Evolutionary conservation across 441 rosid genomes (phyloP).

Genomic region (Manihot esculenta): DNA sequence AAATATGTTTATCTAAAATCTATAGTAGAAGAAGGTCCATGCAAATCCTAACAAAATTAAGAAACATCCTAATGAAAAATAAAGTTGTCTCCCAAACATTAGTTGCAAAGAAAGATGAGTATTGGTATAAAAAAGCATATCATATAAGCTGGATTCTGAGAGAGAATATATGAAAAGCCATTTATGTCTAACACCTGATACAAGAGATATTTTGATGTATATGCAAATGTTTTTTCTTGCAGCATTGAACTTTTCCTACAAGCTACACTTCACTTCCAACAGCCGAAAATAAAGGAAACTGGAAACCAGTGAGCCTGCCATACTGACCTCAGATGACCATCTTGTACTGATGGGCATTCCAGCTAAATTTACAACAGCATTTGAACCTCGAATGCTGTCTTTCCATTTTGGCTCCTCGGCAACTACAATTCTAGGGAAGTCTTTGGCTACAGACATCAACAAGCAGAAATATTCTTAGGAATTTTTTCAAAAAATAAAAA

Average conservation of each 20-base stretch:
- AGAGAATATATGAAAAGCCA: too few relatives aligned
- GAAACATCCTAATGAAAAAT: background rate
- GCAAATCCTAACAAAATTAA: background rate
- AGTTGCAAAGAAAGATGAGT: background rate
- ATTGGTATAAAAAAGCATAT: background rate
- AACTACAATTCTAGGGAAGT: constrained; percentile 68
- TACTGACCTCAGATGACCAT: constrained; percentile 90
- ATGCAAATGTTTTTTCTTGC: background rate
- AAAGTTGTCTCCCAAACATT: background rate
- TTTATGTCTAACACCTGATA: too few relatives aligned
- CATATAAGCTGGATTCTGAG: background rate
- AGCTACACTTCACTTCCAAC: too few relatives aligned
- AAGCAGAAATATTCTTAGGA: constrained; percentile 15
- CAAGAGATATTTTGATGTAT: background rate
- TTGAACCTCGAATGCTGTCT: constrained; percentile 69
- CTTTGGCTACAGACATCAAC: constrained; percentile 45
- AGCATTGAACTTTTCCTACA: background rate
- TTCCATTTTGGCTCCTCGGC: constrained; percentile 77
- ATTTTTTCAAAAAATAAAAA: background rate
- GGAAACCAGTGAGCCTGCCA: background rate
- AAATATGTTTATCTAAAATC: too few relatives aligned
- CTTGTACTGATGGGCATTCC: constrained; percentile 88
- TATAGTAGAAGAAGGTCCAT: background rate
- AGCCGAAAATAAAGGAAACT: background rate
- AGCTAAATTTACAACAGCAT: constrained; percentile 93